These are phyloP conservation scores for Perkinsus chesapeaki DNA, from an alignment of 169 alveolate species.

Conservation along the genomic window DNA sequence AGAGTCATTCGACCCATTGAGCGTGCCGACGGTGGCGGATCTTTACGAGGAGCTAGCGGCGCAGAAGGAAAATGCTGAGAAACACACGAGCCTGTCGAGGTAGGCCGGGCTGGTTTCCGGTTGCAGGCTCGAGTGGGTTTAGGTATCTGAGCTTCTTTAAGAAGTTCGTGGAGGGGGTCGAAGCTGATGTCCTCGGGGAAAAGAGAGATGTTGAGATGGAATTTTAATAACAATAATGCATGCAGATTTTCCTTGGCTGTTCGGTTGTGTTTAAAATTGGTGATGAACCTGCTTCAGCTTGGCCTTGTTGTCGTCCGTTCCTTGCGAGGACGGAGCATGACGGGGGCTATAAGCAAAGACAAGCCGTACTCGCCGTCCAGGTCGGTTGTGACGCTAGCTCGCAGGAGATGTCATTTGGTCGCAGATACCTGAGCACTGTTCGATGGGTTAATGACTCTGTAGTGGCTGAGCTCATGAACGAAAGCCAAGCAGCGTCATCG, in stretches of 20 bases:
- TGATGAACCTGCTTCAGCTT: neutral
- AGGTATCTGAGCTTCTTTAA: neutral
- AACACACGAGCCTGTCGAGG: neutral
- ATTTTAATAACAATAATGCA: neutral
- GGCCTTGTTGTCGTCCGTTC: neutral
- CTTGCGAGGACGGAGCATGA: neutral
- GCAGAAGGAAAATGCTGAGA: neutral
- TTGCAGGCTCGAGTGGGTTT: neutral
- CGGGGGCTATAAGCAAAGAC: neutral
- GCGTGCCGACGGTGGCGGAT: neutral
- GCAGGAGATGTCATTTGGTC: neutral
- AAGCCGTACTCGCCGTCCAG: neutral
- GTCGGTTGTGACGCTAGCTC: neutral
- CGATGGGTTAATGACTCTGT: neutral
- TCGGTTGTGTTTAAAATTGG: neutral
- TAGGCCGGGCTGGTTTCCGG: neutral
- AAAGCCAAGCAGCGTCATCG: neutral
- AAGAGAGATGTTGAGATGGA: neutral
- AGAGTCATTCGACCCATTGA: neutral
- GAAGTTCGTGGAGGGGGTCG: neutral
- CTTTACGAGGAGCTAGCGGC: neutral
- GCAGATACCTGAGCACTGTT: neutral
- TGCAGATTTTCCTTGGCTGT: neutral
- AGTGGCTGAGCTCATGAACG: neutral
- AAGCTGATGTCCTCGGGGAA: neutral